phyloP scores from a whole-genome alignment of 192 early-diverging fungal genomes.

The Backusella parvicylindrica region DNA sequence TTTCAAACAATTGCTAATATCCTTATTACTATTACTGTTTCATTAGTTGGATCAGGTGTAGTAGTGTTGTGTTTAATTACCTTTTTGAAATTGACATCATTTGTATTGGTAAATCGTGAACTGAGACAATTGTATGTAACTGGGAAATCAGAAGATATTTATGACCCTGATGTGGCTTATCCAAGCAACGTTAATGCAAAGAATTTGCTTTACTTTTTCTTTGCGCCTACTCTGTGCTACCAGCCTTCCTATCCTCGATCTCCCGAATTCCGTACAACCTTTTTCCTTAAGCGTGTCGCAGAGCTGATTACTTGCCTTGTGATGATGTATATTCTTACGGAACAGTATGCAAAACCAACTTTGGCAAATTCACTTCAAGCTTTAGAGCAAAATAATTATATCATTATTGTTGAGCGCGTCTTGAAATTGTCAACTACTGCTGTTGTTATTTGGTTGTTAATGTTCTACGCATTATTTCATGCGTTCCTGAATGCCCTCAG shows the following conservation, averaged over 20 bases:
- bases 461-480: conserved; percentile 87
- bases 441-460: conserved; percentile 85
- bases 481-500: conserved; percentile 76
- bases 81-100: conserved; percentile 81
- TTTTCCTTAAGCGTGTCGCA: conserved; percentile 75
- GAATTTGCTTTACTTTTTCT: conserved; percentile 72
- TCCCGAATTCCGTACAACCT: conserved; percentile 58
- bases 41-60: conserved; percentile 56
- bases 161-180: conserved; percentile 58
- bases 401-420: conserved; percentile 75
- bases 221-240: conserved; percentile 85
- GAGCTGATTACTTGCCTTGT: conserved; percentile 66
- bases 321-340: conserved; percentile 76
- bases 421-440: conserved; percentile 79
- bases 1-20: not conserved
- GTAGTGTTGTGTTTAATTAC: conserved; percentile 63
- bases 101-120: conserved; percentile 74
- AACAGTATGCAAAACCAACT: conserved; percentile 80
- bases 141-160: conserved; percentile 29
- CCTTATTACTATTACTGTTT: not conserved
- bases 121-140: conserved; percentile 45
- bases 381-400: conserved; percentile 62
- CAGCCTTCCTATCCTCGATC: conserved; percentile 81
- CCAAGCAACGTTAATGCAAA: conserved; percentile 66
- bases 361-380: conserved; percentile 72